Conservation (phyloP, 2,329 filamentous ascomycete species). For the Aureobasidium sp. region DNA sequence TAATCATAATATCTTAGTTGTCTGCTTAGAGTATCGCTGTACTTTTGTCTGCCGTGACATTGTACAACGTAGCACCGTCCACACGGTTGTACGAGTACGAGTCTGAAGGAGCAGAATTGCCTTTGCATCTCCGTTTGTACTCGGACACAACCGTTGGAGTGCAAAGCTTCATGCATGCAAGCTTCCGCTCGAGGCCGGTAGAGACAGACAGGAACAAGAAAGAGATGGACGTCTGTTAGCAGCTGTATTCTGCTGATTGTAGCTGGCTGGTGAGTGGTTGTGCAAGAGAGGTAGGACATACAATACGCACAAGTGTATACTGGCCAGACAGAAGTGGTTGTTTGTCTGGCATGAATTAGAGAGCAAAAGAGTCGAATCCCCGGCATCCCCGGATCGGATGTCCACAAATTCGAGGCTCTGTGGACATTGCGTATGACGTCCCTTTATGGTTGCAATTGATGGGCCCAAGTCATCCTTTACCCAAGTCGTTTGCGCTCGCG, state of each 20-base stretch:
- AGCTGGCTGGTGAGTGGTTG: neutral
- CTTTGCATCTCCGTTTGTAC: neutral
- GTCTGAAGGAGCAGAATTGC: neutral
- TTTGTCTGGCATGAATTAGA: neutral
- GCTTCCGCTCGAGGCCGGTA: neutral
- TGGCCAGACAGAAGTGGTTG: too few species aligned
- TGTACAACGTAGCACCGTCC: neutral
- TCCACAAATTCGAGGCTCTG: neutral
- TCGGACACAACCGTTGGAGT: neutral
- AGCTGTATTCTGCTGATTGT: neutral
- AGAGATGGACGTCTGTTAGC: neutral
- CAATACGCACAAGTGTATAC: neutral
- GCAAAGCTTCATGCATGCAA: neutral
- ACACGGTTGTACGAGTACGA: neutral
- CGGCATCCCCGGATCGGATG: slow-evolving; percentile 13
- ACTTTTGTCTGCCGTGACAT: neutral
- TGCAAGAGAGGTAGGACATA: neutral
- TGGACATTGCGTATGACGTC: neutral
- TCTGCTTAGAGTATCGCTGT: neutral
- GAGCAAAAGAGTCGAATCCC: neutral
- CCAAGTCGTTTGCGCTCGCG: neutral
- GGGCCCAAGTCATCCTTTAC: neutral
- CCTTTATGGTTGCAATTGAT: neutral
- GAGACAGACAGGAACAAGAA: neutral
- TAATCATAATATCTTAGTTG: neutral